phyloP scores from a whole-genome alignment of 768 basidiomycete species.

The Strobilomyces dryophilus region DNA sequence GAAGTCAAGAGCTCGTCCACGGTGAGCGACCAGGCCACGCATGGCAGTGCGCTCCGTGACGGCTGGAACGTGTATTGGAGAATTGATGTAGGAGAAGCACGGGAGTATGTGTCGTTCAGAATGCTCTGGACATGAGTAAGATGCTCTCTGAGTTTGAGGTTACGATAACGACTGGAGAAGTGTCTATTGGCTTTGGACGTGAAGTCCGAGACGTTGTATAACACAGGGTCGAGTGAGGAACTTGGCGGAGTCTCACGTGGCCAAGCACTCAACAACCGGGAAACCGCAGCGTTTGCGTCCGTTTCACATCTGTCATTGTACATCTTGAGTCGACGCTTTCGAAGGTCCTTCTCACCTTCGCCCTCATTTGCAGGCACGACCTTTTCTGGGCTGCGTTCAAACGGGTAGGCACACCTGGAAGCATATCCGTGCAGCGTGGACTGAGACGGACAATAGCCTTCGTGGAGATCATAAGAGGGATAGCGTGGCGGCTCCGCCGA shows the following conservation, averaged over 20 bases:
- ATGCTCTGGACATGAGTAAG: constrained; percentile 8
- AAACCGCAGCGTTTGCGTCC: constrained; percentile 3
- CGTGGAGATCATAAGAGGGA: constrained; percentile 7
- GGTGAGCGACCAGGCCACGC: not conserved
- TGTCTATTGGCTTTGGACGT: not conserved
- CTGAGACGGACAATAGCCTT: constrained; percentile 6
- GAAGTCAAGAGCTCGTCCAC: constrained; percentile 2
- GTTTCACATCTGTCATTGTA: constrained; percentile 5
- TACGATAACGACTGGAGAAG: constrained; percentile 19
- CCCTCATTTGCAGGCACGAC: not conserved
- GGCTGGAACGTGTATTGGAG: constrained; percentile 7
- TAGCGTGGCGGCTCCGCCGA: constrained; percentile 15
- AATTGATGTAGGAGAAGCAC: not conserved
- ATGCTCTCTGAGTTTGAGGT: constrained; percentile 14
- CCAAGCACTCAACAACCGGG: constrained; percentile 12
- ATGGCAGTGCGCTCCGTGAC: not conserved
- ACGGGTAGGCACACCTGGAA: not conserved
- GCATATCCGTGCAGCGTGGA: not conserved
- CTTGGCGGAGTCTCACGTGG: constrained; percentile 16
- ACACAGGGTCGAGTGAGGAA: not conserved
- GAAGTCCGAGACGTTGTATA: constrained; percentile 6
- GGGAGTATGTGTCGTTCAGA: not conserved
- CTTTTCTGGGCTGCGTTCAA: constrained; percentile 15
- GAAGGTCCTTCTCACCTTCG: constrained; percentile 1
- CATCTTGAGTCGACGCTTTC: constrained; percentile 3